Base-by-base conservation (phyloP, 2,329 filamentous ascomycete genomes). In the Paraconiothyrium sp. region DNA sequence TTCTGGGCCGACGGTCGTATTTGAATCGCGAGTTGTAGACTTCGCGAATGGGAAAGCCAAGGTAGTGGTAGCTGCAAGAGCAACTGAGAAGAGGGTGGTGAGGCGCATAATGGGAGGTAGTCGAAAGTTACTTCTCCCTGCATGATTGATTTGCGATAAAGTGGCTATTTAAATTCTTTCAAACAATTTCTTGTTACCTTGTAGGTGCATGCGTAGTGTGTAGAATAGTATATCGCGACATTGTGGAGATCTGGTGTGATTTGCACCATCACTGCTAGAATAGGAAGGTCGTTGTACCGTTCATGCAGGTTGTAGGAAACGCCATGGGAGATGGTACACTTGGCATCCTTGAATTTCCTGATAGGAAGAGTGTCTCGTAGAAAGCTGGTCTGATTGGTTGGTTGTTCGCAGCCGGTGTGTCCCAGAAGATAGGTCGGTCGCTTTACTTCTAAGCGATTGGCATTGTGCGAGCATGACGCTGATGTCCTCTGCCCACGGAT, bases 1-100 rank as follows among this genome's bases (percentile, higher is more conserved):
- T 22, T 70, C 71, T 13, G 71, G 69, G 9, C 71, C 69, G 27
- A 73, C 39, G 1, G 69, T 70, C 2, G 57, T 64, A 35, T 70
- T 73, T 24, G 59, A 58, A 37, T 39, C 46, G 13, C 24, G 24
- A 32, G 24, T 10, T 64, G 60, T 57, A 63, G 20, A 9, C 22
- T 41, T 55, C 4, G n/a, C 30, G 37, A 3, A 37, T 44, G 32
- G 37, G 10, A 37, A 51, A 57, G 2, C 62, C 67, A 13, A 60
- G 14, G n/a, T 55, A 24, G 46, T 32, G 0, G 66, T 64, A 11
- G 57, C 52, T 10, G 62, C 50, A 5, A 68, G 34, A 7, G 55
- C 54, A 27, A 58, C 16, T 34, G 60, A 61, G 20, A 65, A 48
- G 39, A 64, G 10, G 16, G 52, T 56, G 11, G 52, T 55, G 58